These are phyloP conservation scores for Psidium friedrichsthalianum DNA, from an alignment of 345 rosid species.

Conservation along the genomic window DNA sequence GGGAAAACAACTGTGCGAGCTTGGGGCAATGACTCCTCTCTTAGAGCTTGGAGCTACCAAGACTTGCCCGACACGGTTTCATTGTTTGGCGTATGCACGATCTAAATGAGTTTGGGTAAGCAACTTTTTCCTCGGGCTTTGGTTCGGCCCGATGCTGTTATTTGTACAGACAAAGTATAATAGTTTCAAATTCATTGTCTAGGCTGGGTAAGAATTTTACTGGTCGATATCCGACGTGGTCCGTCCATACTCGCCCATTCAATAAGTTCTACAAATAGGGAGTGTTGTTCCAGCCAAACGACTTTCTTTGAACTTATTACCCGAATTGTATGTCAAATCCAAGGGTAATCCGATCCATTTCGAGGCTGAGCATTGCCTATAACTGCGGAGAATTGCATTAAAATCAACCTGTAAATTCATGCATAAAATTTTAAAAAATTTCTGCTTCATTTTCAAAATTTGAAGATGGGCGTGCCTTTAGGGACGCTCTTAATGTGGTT, in stretches of 20 bases:
- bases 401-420: neutral
- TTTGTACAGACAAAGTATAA: neutral
- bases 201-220: neutral
- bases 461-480: too few species aligned
- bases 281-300: neutral
- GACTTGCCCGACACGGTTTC: too few species aligned
- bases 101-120: too few species aligned
- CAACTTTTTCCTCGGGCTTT: fast-evolving
- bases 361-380: too few species aligned
- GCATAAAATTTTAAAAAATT: too few species aligned
- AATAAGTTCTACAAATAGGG: neutral
- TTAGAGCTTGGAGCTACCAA: too few species aligned
- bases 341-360: neutral
- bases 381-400: neutral
- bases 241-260: neutral
- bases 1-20: neutral
- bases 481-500: too few species aligned
- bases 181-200: neutral
- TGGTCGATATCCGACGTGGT: fast-evolving
- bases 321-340: neutral
- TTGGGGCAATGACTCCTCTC: neutral
- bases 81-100: too few species aligned
- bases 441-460: too few species aligned
- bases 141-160: fast-evolving
- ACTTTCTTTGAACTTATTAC: neutral